A percentile compares a stretch with the other conserved stretches of the same genome.
phyloP scores from a whole-genome alignment of 2,329 filamentous ascomycete species.

The Aureobasidium zeae region DNA sequence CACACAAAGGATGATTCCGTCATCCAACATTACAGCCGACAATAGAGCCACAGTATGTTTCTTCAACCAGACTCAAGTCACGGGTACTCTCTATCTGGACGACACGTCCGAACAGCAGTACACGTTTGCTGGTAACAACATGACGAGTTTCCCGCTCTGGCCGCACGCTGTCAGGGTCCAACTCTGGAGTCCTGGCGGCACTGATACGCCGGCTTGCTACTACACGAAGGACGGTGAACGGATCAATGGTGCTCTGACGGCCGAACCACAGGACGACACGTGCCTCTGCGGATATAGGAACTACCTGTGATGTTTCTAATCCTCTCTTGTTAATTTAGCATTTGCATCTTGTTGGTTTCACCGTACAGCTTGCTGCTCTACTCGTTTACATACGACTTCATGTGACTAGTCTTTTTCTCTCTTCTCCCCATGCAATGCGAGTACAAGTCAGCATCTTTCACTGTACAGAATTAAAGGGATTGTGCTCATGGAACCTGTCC shows the following conservation, averaged over 20 bases:
- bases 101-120: slow-evolving; percentile 17
- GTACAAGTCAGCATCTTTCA: too few species aligned
- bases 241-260: slow-evolving; percentile 28
- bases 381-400: too few species aligned
- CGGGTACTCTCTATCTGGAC: slow-evolving; percentile 47
- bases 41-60: slow-evolving; percentile 46
- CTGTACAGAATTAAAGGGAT: too few species aligned
- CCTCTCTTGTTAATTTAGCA: too few species aligned
- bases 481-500: too few species aligned
- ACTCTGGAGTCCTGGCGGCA: slow-evolving; percentile 42
- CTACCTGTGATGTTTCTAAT: slow-evolving; percentile 19
- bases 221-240: slow-evolving; percentile 31
- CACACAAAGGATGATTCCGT: slow-evolving; percentile 45
- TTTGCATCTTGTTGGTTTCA: too few species aligned
- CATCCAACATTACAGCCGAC: slow-evolving; percentile 34
- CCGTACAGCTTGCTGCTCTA: too few species aligned
- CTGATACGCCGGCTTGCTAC: slow-evolving; percentile 47
- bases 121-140: slow-evolving; percentile 13
- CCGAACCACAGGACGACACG: slow-evolving; percentile 28
- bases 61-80: slow-evolving; percentile 48
- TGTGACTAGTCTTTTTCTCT: too few species aligned
- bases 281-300: slow-evolving; percentile 43
- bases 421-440: too few species aligned
- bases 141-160: slow-evolving; percentile 41
- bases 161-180: slow-evolving; percentile 50